These are phyloP conservation scores for Mucor piriformis DNA, from an alignment of 371 early-diverging fungal species.

Conservation along the genomic window DNA sequence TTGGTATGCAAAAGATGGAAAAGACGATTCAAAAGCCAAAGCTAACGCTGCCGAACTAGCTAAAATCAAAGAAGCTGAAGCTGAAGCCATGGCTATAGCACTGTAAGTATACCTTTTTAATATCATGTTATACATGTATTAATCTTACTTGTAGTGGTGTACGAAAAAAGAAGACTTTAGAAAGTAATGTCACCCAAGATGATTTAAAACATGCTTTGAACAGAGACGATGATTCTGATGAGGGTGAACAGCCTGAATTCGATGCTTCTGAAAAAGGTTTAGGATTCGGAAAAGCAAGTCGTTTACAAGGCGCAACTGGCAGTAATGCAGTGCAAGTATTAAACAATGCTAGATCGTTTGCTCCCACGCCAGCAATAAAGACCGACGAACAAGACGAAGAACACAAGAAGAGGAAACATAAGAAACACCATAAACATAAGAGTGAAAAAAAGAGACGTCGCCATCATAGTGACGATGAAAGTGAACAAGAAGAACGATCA, in stretches of 20 bases:
- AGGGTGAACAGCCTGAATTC: slow-evolving; percentile 32
- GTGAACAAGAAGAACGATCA: slow-evolving; percentile 11
- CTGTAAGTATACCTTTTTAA: slow-evolving; percentile 52
- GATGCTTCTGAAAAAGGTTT: slow-evolving; percentile 56
- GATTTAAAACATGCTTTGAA: slow-evolving; percentile 63
- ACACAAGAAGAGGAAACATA: slow-evolving; percentile 39
- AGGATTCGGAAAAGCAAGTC: slow-evolving; percentile 56
- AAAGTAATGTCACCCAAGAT: slow-evolving; percentile 57
- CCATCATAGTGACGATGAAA: slow-evolving; percentile 18
- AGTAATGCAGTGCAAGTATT: slow-evolving; percentile 31
- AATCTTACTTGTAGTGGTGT: slow-evolving; percentile 42
- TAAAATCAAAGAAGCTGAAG: slow-evolving; percentile 75
- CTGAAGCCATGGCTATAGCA: slow-evolving; percentile 80
- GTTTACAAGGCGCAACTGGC: slow-evolving; percentile 11
- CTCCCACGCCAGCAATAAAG: not conserved
- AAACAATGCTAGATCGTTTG: slow-evolving; percentile 15
- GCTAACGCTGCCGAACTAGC: slow-evolving; percentile 55
- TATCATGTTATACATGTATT: not conserved
- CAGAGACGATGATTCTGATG: slow-evolving; percentile 43
- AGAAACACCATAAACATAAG: slow-evolving; percentile 47
- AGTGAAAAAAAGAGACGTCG: slow-evolving; percentile 22
- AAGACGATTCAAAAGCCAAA: slow-evolving; percentile 28
- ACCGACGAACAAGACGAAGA: slow-evolving; percentile 18
- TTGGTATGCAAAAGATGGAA: slow-evolving; percentile 74
- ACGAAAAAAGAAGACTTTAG: slow-evolving; percentile 55